These are phyloP conservation scores for Solanum chaucha DNA, from an alignment of 257 asterid genomes.

Conservation along the genomic window DNA sequence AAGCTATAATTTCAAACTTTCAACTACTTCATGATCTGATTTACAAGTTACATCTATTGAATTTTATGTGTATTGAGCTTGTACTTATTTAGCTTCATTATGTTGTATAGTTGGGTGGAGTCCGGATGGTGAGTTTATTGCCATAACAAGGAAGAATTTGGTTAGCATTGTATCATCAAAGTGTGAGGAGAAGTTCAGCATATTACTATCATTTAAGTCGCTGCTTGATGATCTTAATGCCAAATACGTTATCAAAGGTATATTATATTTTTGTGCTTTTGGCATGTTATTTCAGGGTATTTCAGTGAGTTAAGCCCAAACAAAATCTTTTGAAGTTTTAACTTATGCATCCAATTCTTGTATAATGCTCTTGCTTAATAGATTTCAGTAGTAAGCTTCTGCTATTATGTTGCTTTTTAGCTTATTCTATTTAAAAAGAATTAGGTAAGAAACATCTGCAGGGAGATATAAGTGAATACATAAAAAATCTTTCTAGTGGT, in stretches of 20 bases:
- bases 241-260: slow-evolving; percentile 37
- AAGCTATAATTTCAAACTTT: neutral
- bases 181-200: slow-evolving; percentile 46
- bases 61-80: neutral
- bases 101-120: slow-evolving; percentile 77
- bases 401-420: neutral
- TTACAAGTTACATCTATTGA: neutral
- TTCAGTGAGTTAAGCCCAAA: neutral
- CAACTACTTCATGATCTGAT: neutral
- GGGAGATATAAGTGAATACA: neutral
- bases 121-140: slow-evolving; percentile 49
- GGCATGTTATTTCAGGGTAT: neutral
- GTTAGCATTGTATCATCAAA: slow-evolving; percentile 52
- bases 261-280: neutral
- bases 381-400: neutral
- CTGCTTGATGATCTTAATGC: slow-evolving; percentile 48
- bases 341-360: neutral
- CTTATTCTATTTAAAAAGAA: neutral
- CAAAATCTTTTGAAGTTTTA: neutral
- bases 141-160: slow-evolving; percentile 53
- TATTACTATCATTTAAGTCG: slow-evolving; percentile 40
- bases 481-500: neutral
- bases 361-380: neutral
- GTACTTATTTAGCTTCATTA: slow-evolving; percentile 4
- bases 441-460: neutral